Evolutionary conservation across 1,284 basidiomycete genomes (phyloP).

Genomic region (Ustilago sp.): DNA sequence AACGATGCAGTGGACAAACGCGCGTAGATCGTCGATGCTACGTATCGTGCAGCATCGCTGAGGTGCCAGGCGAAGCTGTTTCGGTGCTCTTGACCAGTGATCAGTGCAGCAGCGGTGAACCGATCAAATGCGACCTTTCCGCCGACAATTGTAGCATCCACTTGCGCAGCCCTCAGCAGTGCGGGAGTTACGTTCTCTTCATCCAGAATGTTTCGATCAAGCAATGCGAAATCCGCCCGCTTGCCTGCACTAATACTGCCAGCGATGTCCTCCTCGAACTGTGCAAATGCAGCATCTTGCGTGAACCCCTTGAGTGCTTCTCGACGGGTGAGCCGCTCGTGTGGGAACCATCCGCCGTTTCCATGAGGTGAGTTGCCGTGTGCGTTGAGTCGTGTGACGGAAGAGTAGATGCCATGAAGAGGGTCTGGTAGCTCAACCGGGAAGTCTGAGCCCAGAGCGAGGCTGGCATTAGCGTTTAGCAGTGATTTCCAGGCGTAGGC

Average conservation of each 20-base stretch:
- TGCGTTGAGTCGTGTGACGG: conserved; percentile 79
- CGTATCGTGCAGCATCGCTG: background rate
- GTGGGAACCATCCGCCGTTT: conserved; percentile 74
- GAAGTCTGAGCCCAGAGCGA: conserved; percentile 89
- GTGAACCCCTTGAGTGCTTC: conserved; percentile 82
- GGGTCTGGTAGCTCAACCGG: conserved; percentile 74
- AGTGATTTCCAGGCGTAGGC: conserved; percentile 89
- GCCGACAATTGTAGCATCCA: conserved; percentile 82
- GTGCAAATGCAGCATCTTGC: conserved; percentile 84
- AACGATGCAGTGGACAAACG: background rate
- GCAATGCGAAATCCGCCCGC: conserved; percentile 85
- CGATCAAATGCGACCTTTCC: conserved; percentile 78
- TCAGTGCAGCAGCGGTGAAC: conserved; percentile 14
- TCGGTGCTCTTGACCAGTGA: background rate
- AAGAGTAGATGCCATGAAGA: conserved; percentile 82
- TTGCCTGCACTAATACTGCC: conserved; percentile 77
- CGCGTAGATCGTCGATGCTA: background rate
- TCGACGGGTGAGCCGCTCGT: conserved; percentile 78
- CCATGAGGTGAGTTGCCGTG: conserved; percentile 85
- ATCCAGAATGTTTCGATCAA: conserved; percentile 83
- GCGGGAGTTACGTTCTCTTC: conserved; percentile 71
- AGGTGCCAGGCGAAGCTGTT: conserved; percentile 4
- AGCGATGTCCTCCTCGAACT: conserved; percentile 80
- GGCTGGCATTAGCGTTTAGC: conserved; percentile 72
- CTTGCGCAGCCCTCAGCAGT: conserved; percentile 79